Percentiles rank a stretch among this genome's conserved stretches.
Evolutionary conservation across 176 grass and related monocot species (phyloP).

Genomic region (Luzula sylvatica): DNA sequence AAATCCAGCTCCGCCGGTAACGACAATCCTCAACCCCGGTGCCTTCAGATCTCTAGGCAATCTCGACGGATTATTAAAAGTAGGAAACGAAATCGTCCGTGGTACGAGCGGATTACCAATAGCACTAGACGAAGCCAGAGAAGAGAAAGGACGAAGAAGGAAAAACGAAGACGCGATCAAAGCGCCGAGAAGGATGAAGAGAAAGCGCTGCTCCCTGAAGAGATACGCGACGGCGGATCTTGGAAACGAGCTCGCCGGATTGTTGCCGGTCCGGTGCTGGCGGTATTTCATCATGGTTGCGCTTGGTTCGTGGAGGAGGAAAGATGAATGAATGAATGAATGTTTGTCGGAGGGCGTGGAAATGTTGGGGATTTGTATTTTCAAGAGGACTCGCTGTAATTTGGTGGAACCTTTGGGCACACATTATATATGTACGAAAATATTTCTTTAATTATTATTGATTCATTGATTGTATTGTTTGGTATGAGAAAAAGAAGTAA

Average conservation of each 20-base stretch:
- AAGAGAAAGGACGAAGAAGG: slow-evolving; percentile 75
- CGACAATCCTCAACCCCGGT: slow-evolving; percentile 50
- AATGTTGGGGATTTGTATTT: neutral
- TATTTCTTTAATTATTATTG: no score
- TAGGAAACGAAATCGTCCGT: slow-evolving; percentile 12
- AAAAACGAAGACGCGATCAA: slow-evolving; percentile 93
- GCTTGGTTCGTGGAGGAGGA: neutral
- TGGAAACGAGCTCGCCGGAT: slow-evolving; percentile 31
- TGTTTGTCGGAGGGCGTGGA: neutral
- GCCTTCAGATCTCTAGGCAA: slow-evolving; percentile 59
- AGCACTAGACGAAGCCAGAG: slow-evolving; percentile 15
- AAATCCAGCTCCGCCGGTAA: slow-evolving; percentile 76
- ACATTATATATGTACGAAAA: no score
- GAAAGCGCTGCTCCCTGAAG: slow-evolving; percentile 86
- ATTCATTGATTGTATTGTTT: no score
- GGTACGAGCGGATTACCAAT: no score
- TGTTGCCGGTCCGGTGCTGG: slow-evolving; percentile 6
- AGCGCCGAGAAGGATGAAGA: slow-evolving; percentile 90
- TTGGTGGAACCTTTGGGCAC: neutral
- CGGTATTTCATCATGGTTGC: slow-evolving; percentile 15
- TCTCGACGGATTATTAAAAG: slow-evolving; percentile 26
- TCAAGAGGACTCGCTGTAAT: neutral
- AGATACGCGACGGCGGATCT: slow-evolving; percentile 62
- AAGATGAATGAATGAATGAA: neutral
- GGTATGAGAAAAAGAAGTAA: no score